Base-by-base conservation (phyloP, 2,329 filamentous ascomycete genomes). In the Colletotrichum zoysiae region DNA sequence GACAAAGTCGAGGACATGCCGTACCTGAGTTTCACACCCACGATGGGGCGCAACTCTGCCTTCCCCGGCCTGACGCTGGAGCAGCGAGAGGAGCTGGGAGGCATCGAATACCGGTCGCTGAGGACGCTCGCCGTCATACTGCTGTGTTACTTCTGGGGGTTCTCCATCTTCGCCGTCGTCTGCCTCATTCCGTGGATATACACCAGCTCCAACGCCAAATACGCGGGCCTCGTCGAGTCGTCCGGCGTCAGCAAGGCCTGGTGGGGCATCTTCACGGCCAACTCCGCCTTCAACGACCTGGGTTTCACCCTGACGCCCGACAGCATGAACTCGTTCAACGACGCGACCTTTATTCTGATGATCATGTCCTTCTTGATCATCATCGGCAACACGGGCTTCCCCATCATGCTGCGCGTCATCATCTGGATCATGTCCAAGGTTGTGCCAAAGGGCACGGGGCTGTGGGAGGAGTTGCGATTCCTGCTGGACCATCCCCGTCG, bases 331-430 rank as follows among this genome's bases (percentile, higher is more conserved):
- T 95, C 94, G 0, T 98, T 98, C 80, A 91, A 94, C 76, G 88
- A 85, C 11, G 93, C 94, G 0, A 85, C 92, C 8, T 92, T 94
- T 76, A 90, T 92, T 0, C 85, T 98, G 57, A 84, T 98, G 30
- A 79, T 96, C 55, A 90, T 95, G 82, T 90, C 90, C 8, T 97
- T 97, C 76, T 87, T 98, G 53, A 96, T 98, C 78, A 90, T 98
- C 73, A 94, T 97, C 73, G 95, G 95, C 67, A 98, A 98, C 78
- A 98, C 95, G 0, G 96, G 93, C 0, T 98, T 98, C 76, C 96
- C 95, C 0, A 93, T 96, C 78, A 95, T 98, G 92, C 88, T 98
- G 33, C 92, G 96, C 9, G 93, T 98, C 77, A 89, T 96, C 74
- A 98, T 99, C 73, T 99, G 96, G 95, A 77, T 92, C 0, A 78